A percentile compares a stretch with the other conserved stretches of the same genome.
Evolutionary conservation across 2,329 filamentous ascomycete genomes (phyloP).

Genomic region (Hypoxylon sp.): DNA sequence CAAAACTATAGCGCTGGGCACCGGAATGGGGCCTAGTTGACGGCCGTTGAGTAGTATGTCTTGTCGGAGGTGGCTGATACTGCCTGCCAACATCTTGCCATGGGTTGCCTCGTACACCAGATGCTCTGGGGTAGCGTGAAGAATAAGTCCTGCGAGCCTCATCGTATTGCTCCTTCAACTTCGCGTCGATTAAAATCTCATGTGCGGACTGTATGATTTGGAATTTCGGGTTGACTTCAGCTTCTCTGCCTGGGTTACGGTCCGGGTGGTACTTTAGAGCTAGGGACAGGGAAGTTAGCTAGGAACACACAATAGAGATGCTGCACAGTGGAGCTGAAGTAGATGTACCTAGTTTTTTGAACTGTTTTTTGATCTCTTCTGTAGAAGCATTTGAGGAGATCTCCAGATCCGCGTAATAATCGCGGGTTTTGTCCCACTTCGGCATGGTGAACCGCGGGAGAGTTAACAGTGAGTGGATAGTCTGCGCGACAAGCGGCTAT

Average conservation of each 20-base stretch:
- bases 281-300: slow-evolving; percentile 55
- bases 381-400: slow-evolving; percentile 75
- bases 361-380: slow-evolving; percentile 87
- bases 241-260: slow-evolving; percentile 85
- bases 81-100: slow-evolving; percentile 65
- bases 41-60: slow-evolving; percentile 43
- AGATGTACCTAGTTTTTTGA: slow-evolving; percentile 80
- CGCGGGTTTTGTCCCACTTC: slow-evolving; percentile 75
- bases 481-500: slow-evolving; percentile 20
- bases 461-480: slow-evolving; percentile 24
- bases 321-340: background rate
- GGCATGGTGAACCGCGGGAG: slow-evolving; percentile 66
- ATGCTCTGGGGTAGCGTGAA: slow-evolving; percentile 61
- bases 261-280: slow-evolving; percentile 90
- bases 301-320: slow-evolving; percentile 13
- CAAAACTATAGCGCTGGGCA: slow-evolving; percentile 59
- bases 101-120: slow-evolving; percentile 70
- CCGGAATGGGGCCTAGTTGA: slow-evolving; percentile 53
- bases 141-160: slow-evolving; percentile 57
- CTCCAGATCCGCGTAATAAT: slow-evolving; percentile 90
- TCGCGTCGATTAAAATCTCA: slow-evolving; percentile 73
- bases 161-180: slow-evolving; percentile 67
- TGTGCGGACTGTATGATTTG: slow-evolving; percentile 89
- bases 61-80: slow-evolving; percentile 64
- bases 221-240: slow-evolving; percentile 84